These are phyloP conservation scores for Smallanthus sonchifolius DNA, from an alignment of 129 eudicot genomes.

Conservation along the genomic window DNA sequence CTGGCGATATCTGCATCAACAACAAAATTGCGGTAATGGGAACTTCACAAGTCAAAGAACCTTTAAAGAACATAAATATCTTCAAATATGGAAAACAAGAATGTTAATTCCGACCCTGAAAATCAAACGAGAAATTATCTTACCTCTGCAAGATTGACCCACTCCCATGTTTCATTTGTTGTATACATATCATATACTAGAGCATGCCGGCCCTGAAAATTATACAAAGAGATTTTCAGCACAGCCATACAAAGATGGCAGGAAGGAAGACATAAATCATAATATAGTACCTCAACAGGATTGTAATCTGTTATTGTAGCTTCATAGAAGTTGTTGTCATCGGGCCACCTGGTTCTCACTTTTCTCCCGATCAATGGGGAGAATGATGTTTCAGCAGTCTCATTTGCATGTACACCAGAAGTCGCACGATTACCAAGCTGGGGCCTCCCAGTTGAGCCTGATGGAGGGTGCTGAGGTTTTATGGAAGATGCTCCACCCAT, in stretches of 20 bases:
- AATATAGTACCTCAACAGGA: constrained; percentile 42
- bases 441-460: constrained; percentile 60
- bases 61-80: not conserved
- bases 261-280: constrained; percentile 2
- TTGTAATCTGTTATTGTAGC: constrained; percentile 71
- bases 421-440: constrained; percentile 52
- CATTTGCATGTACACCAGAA: constrained; percentile 51
- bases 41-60: not conserved
- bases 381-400: constrained; percentile 51
- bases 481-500: constrained; percentile 45
- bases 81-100: not conserved
- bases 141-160: constrained; percentile 91
- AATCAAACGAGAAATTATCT: too few species aligned
- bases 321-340: constrained; percentile 86
- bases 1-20: constrained; percentile 67
- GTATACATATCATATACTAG: constrained; percentile 73
- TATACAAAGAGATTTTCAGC: constrained; percentile 20
- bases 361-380: constrained; percentile 66
- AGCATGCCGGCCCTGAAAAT: constrained; percentile 67
- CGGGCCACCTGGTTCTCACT: constrained; percentile 94
- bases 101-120: not conserved
- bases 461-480: constrained; percentile 55
- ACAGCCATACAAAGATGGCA: not conserved
- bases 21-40: not conserved
- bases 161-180: constrained; percentile 67